phyloP scores from a whole-genome alignment of 1,284 basidiomycete genomes.

The Exobasidium cylindrosporum region DNA sequence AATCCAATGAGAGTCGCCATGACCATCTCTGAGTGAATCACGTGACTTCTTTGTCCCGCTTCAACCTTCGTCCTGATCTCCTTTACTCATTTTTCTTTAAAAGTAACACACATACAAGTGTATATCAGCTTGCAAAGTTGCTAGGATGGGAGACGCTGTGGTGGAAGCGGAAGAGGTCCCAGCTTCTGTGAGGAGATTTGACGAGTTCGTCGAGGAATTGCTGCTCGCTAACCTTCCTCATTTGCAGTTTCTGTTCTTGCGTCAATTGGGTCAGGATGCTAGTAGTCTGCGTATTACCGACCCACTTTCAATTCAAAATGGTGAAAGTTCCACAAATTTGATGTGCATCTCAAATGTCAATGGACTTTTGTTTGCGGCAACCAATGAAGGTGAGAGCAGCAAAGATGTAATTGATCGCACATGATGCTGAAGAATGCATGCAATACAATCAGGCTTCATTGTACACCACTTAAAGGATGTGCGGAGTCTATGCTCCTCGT shows the following conservation, averaged over 20 bases:
- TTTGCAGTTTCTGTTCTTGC: conserved; percentile 18
- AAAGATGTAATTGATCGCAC: not conserved
- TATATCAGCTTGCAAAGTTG: not conserved
- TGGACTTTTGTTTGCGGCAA: conserved; percentile 56
- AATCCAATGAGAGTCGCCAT: too few relatives aligned
- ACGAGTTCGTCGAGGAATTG: too few relatives aligned
- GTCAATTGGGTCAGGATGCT: conserved; percentile 47
- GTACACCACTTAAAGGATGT: conserved; percentile 45
- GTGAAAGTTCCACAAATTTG: conserved; percentile 39
- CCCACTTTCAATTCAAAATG: conserved; percentile 21
- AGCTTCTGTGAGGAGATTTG: not conserved
- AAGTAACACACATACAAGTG: not conserved
- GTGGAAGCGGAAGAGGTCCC: not conserved
- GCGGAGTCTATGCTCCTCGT: conserved; percentile 26
- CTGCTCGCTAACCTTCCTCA: too few relatives aligned
- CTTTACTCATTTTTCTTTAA: not conserved
- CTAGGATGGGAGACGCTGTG: not conserved
- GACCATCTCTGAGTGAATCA: too few relatives aligned
- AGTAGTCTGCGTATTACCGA: conserved; percentile 40
- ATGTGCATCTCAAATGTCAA: conserved; percentile 56
- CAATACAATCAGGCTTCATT: conserved; percentile 40
- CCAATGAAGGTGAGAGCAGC: conserved; percentile 45
- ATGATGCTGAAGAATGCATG: not conserved
- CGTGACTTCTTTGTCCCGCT: not conserved
- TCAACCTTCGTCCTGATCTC: too few relatives aligned